A percentile compares a stretch with the other conserved stretches of the same genome.
These are phyloP conservation scores for Heracleum sosnowskyi DNA, from an alignment of 129 eudicot genomes.

Conservation along the genomic window DNA sequence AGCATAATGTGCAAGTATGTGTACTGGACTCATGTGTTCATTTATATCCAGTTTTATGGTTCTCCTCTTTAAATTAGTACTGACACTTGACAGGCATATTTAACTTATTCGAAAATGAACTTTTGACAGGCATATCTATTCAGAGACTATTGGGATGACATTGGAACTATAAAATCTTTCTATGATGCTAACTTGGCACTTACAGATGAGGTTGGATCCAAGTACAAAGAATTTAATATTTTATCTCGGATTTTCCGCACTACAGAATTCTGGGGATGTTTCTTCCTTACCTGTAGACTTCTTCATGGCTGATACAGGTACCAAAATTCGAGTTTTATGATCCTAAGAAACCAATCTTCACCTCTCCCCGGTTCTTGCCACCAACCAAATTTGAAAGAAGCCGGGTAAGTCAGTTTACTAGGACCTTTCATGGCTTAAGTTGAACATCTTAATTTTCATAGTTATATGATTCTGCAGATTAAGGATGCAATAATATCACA, in stretches of 20 bases:
- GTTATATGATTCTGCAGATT: constrained; percentile 34
- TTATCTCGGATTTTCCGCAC: not conserved
- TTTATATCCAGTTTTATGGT: not conserved
- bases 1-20: constrained; percentile 70
- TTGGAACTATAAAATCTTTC: constrained; percentile 78
- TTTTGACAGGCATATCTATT: constrained; percentile 76
- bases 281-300: not conserved
- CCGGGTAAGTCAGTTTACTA: constrained; percentile 37
- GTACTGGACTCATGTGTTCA: not conserved
- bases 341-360: constrained; percentile 88
- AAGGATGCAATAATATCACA: constrained; percentile 92
- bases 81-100: not conserved
- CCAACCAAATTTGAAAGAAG: constrained; percentile 87
- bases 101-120: not conserved
- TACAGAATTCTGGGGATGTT: not conserved
- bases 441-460: not conserved
- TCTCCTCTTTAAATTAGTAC: not conserved
- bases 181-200: constrained; percentile 93
- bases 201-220: constrained; percentile 59
- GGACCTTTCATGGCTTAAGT: not conserved
- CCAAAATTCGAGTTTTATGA: constrained; percentile 90
- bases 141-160: constrained; percentile 98
- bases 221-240: not conserved
- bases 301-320: constrained; percentile 33
- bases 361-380: constrained; percentile 91